These are phyloP conservation scores for Podaxis sp. DNA, from an alignment of 768 basidiomycete species.

Conservation along the genomic window DNA sequence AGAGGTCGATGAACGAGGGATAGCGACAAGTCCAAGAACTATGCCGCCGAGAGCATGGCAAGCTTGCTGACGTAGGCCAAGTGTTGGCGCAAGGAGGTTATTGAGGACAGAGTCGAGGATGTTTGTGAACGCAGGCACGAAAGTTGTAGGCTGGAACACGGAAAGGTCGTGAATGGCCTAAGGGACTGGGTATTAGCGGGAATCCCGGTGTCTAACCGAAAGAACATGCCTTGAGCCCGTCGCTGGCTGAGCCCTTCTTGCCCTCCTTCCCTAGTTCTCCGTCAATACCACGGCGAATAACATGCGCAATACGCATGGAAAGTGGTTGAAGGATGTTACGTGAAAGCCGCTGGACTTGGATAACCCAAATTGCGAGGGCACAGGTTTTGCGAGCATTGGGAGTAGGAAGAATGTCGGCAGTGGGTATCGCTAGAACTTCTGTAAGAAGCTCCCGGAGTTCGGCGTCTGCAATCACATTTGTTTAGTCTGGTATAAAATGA, in stretches of 20 bases:
- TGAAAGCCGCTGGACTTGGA: conserved; percentile 73
- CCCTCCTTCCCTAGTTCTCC: conserved; percentile 88
- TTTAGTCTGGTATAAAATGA: conserved; percentile 16
- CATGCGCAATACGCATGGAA: conserved; percentile 65
- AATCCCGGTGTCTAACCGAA: conserved; percentile 8
- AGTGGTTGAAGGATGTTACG: conserved; percentile 57
- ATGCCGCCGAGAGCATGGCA: conserved; percentile 75
- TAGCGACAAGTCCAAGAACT: conserved; percentile 47
- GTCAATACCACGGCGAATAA: conserved; percentile 72
- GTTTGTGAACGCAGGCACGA: conserved; percentile 61
- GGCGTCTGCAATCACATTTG: conserved; percentile 37
- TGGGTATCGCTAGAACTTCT: conserved; percentile 67
- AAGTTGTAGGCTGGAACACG: conserved; percentile 58
- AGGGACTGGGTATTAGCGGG: background rate
- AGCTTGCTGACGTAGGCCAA: conserved; percentile 67
- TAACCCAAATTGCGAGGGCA: conserved; percentile 70
- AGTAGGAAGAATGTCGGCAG: conserved; percentile 67
- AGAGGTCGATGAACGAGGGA: conserved; percentile 37
- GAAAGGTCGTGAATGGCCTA: conserved; percentile 76
- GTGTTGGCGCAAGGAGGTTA: conserved; percentile 62
- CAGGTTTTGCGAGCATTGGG: conserved; percentile 87
- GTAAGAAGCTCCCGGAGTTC: conserved; percentile 62
- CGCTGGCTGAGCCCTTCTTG: conserved; percentile 78
- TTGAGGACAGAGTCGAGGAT: conserved; percentile 59
- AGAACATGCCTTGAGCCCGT: conserved; percentile 67